Conservation (phyloP, 768 basidiomycete species). For the Leucocoprinus leucothites region DNA sequence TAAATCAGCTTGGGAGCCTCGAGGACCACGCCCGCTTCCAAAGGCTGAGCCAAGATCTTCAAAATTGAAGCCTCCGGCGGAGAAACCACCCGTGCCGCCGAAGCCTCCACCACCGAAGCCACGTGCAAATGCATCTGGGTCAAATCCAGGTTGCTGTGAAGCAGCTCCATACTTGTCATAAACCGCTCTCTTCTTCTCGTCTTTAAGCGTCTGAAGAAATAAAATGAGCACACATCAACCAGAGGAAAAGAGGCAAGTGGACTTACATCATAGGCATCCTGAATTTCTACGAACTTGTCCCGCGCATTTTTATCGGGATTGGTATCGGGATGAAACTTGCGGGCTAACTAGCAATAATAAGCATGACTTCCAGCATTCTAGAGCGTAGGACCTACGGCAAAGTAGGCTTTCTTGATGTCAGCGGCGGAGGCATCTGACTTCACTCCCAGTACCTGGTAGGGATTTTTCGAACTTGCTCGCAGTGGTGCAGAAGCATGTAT, state of each 20-base stretch:
- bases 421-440: conserved; percentile 74
- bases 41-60: conserved; percentile 65
- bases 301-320: conserved; percentile 90
- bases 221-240: neutral
- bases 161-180: conserved; percentile 93
- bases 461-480: conserved; percentile 68
- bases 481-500: conserved; percentile 68
- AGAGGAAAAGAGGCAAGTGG: too few species aligned
- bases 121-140: conserved; percentile 75
- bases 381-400: conserved; percentile 61
- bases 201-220: conserved; percentile 74
- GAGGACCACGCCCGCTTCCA: conserved; percentile 38
- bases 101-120: conserved; percentile 37
- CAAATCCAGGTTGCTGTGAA: conserved; percentile 92
- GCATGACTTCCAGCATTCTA: conserved; percentile 14
- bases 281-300: conserved; percentile 94
- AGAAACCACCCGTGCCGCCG: conserved; percentile 22
- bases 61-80: conserved; percentile 73
- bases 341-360: conserved; percentile 67
- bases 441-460: conserved; percentile 90
- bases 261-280: conserved; percentile 90
- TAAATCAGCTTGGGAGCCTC: conserved; percentile 48
- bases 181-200: conserved; percentile 86
- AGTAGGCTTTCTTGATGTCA: conserved; percentile 98
- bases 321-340: conserved; percentile 97